phyloP scores from a whole-genome alignment of 2,329 filamentous ascomycete genomes.

The Byssochlamys sp. region DNA sequence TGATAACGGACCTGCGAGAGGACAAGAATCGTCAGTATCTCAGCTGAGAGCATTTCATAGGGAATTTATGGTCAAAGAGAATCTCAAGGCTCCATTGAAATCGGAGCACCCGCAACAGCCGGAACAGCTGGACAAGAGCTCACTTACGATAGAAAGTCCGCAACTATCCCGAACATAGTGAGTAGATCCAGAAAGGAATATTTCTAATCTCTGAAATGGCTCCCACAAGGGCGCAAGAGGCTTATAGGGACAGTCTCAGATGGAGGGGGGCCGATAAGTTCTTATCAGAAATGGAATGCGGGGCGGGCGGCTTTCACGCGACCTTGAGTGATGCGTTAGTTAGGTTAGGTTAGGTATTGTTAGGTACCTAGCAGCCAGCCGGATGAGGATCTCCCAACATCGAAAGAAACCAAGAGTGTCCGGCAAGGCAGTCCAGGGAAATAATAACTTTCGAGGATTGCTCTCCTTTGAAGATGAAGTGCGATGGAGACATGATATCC shows the following conservation, averaged over 20 bases:
- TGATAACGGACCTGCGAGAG: conserved; percentile 61
- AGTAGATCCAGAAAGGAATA: neutral
- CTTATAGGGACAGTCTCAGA: neutral
- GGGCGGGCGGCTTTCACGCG: neutral
- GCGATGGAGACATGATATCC: neutral
- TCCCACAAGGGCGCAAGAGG: neutral
- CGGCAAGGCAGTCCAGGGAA: neutral
- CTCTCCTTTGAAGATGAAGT: neutral
- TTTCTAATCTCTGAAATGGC: neutral
- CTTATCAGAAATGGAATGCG: neutral
- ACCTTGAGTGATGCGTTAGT: neutral
- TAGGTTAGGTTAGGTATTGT: too few species aligned
- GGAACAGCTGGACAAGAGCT: conserved; percentile 1
- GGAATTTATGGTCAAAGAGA: neutral
- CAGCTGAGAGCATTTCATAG: conserved; percentile 1
- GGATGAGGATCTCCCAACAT: neutral
- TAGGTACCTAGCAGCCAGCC: neutral
- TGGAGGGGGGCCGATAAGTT: neutral
- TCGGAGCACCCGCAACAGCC: neutral
- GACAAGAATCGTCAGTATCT: conserved; percentile 17
- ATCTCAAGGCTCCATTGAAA: neutral
- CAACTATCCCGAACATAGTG: conserved; percentile 67
- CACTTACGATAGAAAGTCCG: conserved; percentile 67
- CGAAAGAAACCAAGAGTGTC: neutral
- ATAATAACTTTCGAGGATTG: neutral